Evolutionary conservation across 495 filamentous ascomycete species (phyloP).

Genomic region (Friedmanniomyces endolithicus): DNA sequence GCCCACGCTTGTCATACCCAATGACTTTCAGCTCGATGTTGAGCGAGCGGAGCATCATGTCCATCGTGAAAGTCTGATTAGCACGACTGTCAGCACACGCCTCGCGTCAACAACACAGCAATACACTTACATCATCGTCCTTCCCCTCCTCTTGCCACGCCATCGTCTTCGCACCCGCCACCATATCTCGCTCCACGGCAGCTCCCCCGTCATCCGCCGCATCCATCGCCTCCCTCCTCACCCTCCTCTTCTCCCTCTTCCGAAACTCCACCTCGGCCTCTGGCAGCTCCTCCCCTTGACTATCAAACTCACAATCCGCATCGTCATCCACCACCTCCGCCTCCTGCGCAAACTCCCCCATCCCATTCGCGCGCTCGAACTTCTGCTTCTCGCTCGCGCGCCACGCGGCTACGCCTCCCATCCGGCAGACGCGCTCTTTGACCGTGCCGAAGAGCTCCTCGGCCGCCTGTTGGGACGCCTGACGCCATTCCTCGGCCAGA

Average conservation of each 20-base stretch:
- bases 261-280: conserved; percentile 16
- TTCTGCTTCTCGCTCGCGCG: conserved; percentile 35
- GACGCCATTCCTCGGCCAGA: conserved; percentile 36
- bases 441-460: conserved; percentile 38
- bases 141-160: conserved; percentile 16
- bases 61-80: conserved; percentile 49
- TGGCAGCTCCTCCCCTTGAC: conserved; percentile 17
- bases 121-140: conserved; percentile 31
- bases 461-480: conserved; percentile 34
- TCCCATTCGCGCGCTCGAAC: conserved; percentile 20
- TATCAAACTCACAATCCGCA: conserved; percentile 20
- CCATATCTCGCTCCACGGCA: conserved; percentile 5
- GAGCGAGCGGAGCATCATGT: conserved; percentile 55
- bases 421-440: conserved; percentile 37
- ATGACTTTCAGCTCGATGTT: conserved; percentile 53
- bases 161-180: conserved; percentile 2
- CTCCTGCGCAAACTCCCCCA: conserved; percentile 27
- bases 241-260: conserved; percentile 15
- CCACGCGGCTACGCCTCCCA: conserved; percentile 49
- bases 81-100: conserved; percentile 2
- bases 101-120: background rate
- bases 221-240: conserved; percentile 14
- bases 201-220: conserved; percentile 7
- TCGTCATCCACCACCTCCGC: conserved; percentile 28
- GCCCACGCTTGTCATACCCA: conserved; percentile 44